Base-by-base conservation (phyloP, 2,329 filamentous ascomycete genomes). In the Aspergillus texensis region DNA sequence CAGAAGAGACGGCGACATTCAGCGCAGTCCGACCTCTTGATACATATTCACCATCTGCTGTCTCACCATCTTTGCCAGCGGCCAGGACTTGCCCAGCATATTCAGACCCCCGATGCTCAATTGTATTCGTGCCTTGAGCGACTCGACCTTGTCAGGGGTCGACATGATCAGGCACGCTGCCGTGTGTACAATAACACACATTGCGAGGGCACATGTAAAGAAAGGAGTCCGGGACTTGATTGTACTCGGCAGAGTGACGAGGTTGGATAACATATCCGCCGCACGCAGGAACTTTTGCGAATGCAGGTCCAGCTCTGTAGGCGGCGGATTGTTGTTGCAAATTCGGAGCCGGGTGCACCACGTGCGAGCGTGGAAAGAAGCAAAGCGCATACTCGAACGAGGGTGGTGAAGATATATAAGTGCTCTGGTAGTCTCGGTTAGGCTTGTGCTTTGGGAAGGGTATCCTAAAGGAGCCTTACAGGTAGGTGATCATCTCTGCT, bases 241-340 rank as follows among this genome's bases (percentile, higher is more conserved):
- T 0, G 87, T 83, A 54, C 55, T 67, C 5, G 67, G 70, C 14
- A 68, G 69, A 2, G 88, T 87, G 0, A 90, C 89, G 26, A 94
- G 86, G 1, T 90, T 89, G 65, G 89, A 89, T 66, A 96, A 89
- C 58, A 89, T 87, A 68, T 89, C 88, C 0, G 93, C 92, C 0
- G 91, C 89, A n/a, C 87, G 85, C 60, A 94, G 86, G 12, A 91
- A 91, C 77, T 94, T 92, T n/a, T 86, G 86, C 0, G 91, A 91
- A 77, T 94, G 91, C 10, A 70, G 48, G 45, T 72, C 65, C 10
- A 68, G 63, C 12, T 62, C 55, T 14, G 46, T n/a, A 24, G 61
- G n/a, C 56, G 26, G 16, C 14, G 21, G 24, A n/a, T 53, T 63
- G 21, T 39, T 26, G 34, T 46, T 60, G 36, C 45, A 46, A 21